These are phyloP conservation scores for Lactifluus rugatus DNA, from an alignment of 768 basidiomycete species.

Conservation along the genomic window DNA sequence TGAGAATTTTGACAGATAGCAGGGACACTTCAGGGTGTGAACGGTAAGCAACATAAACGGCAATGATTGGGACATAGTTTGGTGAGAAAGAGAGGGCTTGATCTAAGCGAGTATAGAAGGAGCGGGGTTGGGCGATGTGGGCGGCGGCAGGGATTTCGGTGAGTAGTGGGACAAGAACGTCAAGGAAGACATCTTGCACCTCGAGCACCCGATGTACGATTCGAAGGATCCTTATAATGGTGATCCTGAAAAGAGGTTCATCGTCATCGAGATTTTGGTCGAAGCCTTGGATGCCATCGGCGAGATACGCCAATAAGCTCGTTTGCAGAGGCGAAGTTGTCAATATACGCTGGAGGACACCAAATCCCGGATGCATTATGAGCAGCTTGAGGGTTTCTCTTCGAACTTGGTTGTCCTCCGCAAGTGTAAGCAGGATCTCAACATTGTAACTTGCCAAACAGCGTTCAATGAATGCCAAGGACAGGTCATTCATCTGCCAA, in stretches of 20 bases:
- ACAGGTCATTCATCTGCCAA: slow-evolving; percentile 82
- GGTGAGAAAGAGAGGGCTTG: slow-evolving; percentile 61
- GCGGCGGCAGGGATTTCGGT: slow-evolving; percentile 51
- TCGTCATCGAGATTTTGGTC: slow-evolving; percentile 60
- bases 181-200: slow-evolving; percentile 82
- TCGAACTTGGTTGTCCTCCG: slow-evolving; percentile 44
- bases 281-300: slow-evolving; percentile 70
- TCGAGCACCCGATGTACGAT: slow-evolving; percentile 76
- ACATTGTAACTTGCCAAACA: slow-evolving; percentile 75
- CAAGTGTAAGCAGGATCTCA: slow-evolving; percentile 52
- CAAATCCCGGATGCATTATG: slow-evolving; percentile 77
- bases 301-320: slow-evolving; percentile 67
- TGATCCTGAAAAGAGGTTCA: slow-evolving; percentile 60
- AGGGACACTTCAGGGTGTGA: slow-evolving; percentile 64
- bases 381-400: slow-evolving; percentile 46
- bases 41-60: slow-evolving; percentile 66
- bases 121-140: slow-evolving; percentile 51
- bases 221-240: slow-evolving; percentile 71
- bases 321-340: slow-evolving; percentile 63
- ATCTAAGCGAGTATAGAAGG: slow-evolving; percentile 65
- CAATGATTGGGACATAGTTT: slow-evolving; percentile 71
- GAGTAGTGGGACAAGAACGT: slow-evolving; percentile 74
- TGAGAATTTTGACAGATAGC: slow-evolving; percentile 69
- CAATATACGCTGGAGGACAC: slow-evolving; percentile 70
- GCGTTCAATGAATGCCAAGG: slow-evolving; percentile 77